Base-by-base conservation (phyloP, 371 early-diverging fungal genomes). In the Thermomucor indicae-seudaticae region DNA sequence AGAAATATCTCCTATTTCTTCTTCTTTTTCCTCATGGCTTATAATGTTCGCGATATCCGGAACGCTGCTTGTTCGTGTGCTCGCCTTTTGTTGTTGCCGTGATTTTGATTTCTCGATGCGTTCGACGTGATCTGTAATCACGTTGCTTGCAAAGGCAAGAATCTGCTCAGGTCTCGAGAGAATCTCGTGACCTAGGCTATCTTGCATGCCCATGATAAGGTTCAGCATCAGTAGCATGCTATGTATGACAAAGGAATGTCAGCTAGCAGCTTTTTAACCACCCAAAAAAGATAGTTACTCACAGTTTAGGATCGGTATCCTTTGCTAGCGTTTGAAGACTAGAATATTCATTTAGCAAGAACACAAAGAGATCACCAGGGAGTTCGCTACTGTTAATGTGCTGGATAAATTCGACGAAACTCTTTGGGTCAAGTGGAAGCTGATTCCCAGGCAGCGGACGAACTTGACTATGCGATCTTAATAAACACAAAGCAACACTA, bases 141-240 rank as follows among this genome's bases (percentile, higher is more conserved):
- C 79, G 49, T 79, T 85, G 35, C 81, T 83, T 7, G 88, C 85
- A 70, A 95, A 87, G 6, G 80, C 75, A 37, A 95, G 65, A 22
- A 92, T 80, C 58, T 92, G 91, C 0, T 75, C 67, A n/a, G 87
- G 85, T 25, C 88, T 89, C 37, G 81, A 75, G 32, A 95, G 58
- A 34, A 93, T 82, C 6, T 75, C 68, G 24, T 91, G 86, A 0
- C 93, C 95, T 45, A 86, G 70, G 3, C 64, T 60, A 31, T 86
- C 82, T 40, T 86, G 68, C 81, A 91, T 79, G 22, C 60, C 72
- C 62, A 86, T 63, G 32, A 88, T 78, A 16, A 86, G 60, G 44
- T 83, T 73, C 4, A 81, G 62, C 38, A 63, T 73, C 19, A 74
- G 62, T 28, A 80, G 51, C 53, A 80, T 79, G 29, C 83, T 84